Conservation (phyloP, 331 rosid genomes). For the Pyracantha coccinea region DNA sequence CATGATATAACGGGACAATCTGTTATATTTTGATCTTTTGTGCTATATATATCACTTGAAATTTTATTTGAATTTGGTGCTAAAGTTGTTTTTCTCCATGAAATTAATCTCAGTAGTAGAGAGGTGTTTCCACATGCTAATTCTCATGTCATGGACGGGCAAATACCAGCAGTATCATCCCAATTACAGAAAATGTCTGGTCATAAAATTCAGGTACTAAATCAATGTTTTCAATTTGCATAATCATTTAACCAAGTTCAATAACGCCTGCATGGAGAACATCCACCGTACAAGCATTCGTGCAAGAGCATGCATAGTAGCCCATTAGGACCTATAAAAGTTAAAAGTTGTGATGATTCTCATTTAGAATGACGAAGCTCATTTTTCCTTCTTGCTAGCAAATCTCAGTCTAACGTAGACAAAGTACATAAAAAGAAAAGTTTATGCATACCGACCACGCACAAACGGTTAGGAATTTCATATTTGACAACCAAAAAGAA, state of each 20-base stretch:
- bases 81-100: background rate
- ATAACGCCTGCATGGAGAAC: background rate
- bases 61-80: background rate
- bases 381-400: too few relatives aligned
- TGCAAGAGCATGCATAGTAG: background rate
- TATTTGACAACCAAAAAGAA: background rate
- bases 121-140: slow-evolving; percentile 51
- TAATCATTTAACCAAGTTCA: background rate
- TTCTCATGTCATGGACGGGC: slow-evolving; percentile 38
- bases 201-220: slow-evolving; percentile 56
- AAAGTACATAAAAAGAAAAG: too few relatives aligned
- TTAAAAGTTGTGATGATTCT: background rate
- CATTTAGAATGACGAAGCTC: background rate
- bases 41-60: background rate
- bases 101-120: slow-evolving; percentile 31
- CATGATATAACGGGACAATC: background rate
- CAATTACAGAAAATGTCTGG: slow-evolving; percentile 38
- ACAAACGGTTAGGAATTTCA: background rate
- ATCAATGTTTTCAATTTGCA: background rate
- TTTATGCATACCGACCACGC: background rate
- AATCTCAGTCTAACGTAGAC: too few relatives aligned
- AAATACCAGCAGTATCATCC: slow-evolving; percentile 31
- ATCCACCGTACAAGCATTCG: background rate
- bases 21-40: background rate
- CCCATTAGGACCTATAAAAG: background rate